phyloP scores from a whole-genome alignment of 768 basidiomycete genomes.

The Coprinellus aureogranulatus region DNA sequence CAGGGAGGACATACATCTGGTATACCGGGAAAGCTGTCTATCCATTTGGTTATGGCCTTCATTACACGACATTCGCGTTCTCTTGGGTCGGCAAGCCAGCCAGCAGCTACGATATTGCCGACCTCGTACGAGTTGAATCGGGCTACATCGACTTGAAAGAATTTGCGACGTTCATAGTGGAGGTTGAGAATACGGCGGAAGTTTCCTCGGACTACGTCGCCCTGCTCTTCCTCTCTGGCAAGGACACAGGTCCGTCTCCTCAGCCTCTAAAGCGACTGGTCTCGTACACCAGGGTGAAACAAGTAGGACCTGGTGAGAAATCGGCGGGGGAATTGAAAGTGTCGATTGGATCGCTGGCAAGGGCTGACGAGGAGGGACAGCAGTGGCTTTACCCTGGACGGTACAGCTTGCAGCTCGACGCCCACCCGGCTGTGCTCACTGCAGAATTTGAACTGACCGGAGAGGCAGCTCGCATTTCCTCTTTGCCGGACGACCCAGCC shows the following conservation, averaged over 20 bases:
- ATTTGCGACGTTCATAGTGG: slow-evolving; percentile 50
- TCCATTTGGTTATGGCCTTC: slow-evolving; percentile 53
- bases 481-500: not conserved
- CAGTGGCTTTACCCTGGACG: slow-evolving; percentile 44
- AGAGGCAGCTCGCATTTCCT: slow-evolving; percentile 31
- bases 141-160: slow-evolving; percentile 38
- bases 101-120: slow-evolving; percentile 38
- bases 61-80: slow-evolving; percentile 50
- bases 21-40: slow-evolving; percentile 50
- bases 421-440: slow-evolving; percentile 33
- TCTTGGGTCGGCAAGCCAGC: slow-evolving; percentile 36
- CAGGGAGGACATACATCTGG: slow-evolving; percentile 61
- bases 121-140: slow-evolving; percentile 26
- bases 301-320: slow-evolving; percentile 24
- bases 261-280: slow-evolving; percentile 53
- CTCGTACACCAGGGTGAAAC: slow-evolving; percentile 41
- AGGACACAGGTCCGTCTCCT: slow-evolving; percentile 45
- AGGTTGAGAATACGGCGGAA: slow-evolving; percentile 47
- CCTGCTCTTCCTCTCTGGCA: slow-evolving; percentile 47
- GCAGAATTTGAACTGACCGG: slow-evolving; percentile 45
- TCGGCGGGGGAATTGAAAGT: slow-evolving; percentile 36
- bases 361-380: slow-evolving; percentile 45
- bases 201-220: slow-evolving; percentile 54
- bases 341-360: slow-evolving; percentile 47
- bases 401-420: slow-evolving; percentile 45